Evolutionary conservation across 2,329 filamentous ascomycete genomes (phyloP).

Genomic region (Trichoderma pleuroti): DNA sequence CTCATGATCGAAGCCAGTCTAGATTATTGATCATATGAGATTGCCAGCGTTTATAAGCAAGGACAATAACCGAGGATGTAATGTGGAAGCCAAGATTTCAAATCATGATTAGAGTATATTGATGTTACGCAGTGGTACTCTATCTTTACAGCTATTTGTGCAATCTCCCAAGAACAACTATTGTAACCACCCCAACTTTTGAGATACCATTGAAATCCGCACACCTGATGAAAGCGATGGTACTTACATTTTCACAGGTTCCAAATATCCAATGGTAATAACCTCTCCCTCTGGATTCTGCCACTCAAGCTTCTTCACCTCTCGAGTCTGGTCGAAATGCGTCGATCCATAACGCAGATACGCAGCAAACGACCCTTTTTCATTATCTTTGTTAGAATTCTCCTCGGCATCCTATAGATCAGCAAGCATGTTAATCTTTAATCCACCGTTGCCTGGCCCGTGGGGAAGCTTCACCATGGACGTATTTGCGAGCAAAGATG

Average conservation of each 20-base stretch:
- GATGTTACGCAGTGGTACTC: background rate
- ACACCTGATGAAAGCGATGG: background rate
- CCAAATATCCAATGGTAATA: background rate
- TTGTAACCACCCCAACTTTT: background rate
- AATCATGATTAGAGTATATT: background rate
- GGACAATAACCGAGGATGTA: background rate
- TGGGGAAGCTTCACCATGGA: conserved; percentile 37
- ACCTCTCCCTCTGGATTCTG: background rate
- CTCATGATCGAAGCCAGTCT: background rate
- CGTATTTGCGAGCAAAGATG: conserved; percentile 31
- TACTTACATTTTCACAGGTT: background rate
- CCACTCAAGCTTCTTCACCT: conserved; percentile 8
- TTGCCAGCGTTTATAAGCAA: background rate
- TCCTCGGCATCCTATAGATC: conserved; percentile 31
- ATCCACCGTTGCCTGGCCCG: conserved; percentile 25
- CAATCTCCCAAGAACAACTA: background rate
- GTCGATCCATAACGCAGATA: conserved; percentile 35
- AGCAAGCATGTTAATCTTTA: conserved; percentile 26
- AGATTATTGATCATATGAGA: background rate
- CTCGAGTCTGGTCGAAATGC: conserved; percentile 34
- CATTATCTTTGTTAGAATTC: conserved; percentile 31
- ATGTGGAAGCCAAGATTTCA: background rate
- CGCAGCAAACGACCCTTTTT: conserved; percentile 35
- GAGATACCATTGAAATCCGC: background rate
- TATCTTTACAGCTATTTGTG: background rate